Conservation (phyloP, 2,329 filamentous ascomycete species). For the Trichophyton equinum region DNA sequence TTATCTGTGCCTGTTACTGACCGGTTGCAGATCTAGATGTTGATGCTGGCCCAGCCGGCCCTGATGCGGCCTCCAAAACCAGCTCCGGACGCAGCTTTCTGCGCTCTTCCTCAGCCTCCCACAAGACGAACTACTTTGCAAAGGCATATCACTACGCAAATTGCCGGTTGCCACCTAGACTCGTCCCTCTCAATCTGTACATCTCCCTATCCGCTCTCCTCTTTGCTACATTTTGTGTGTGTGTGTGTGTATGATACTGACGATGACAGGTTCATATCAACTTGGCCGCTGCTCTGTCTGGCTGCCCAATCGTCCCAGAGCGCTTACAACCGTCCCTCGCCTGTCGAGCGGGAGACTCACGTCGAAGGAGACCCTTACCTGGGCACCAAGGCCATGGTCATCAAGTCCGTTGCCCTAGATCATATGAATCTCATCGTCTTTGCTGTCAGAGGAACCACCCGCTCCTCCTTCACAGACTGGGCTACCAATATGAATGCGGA, state of each 20-base stretch:
- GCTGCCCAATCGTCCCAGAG: conserved; percentile 65
- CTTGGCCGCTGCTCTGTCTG: conserved; percentile 64
- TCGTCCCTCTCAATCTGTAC: conserved; percentile 57
- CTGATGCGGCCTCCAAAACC: neutral
- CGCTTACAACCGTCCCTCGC: conserved; percentile 56
- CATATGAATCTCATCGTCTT: conserved; percentile 69
- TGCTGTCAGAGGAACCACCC: conserved; percentile 68
- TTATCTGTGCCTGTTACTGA: neutral
- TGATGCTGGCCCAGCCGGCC: neutral
- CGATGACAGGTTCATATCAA: conserved; percentile 50
- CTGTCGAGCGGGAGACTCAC: conserved; percentile 54
- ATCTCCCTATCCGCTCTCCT: conserved; percentile 15
- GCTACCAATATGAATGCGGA: conserved; percentile 64
- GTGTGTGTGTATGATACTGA: neutral
- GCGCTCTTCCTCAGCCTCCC: conserved; percentile 14
- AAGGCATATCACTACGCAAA: conserved; percentile 73
- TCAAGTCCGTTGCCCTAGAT: conserved; percentile 69
- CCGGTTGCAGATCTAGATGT: conserved; percentile 4
- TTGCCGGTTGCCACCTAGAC: conserved; percentile 54
- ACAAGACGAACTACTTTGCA: conserved; percentile 50
- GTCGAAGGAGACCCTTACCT: conserved; percentile 57
- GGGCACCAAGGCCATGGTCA: conserved; percentile 74
- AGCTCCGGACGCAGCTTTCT: conserved; percentile 1
- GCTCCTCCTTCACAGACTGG: conserved; percentile 73
- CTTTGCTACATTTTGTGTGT: neutral